A percentile compares a stretch with the other conserved stretches of the same genome.
Conservation (phyloP, 208 protist species). For the Jaenimonas drosophilae region DNA sequence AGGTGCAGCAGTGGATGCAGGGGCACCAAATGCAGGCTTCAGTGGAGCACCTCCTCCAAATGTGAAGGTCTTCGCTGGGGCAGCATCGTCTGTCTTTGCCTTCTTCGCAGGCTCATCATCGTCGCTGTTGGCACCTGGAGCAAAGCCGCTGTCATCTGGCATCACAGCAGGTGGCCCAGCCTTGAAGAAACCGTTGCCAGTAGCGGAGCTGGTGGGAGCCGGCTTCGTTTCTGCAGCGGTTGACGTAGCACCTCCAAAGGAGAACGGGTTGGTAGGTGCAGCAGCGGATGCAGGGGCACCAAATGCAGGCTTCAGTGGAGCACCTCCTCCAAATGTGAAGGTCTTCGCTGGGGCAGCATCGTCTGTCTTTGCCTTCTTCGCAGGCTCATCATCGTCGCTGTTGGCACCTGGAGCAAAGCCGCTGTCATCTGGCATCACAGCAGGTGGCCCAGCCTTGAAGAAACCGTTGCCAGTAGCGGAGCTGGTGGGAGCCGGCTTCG, state of each 20-base stretch:
- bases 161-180: conserved; percentile 43
- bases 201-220: conserved; percentile 2
- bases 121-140: conserved; percentile 42
- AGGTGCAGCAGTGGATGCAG: conserved; percentile 1
- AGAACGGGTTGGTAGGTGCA: conserved; percentile 11
- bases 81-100: neutral
- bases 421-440: conserved; percentile 23
- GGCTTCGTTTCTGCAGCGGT: neutral
- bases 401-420: conserved; percentile 44
- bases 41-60: conserved; percentile 6
- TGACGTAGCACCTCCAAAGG: conserved; percentile 6
- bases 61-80: conserved; percentile 13
- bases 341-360: conserved; percentile 4
- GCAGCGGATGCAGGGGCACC: neutral
- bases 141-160: conserved; percentile 54
- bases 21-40: conserved; percentile 10
- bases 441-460: conserved; percentile 12
- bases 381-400: conserved; percentile 24
- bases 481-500: conserved; percentile 2
- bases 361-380: neutral
- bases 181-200: conserved; percentile 32
- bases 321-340: conserved; percentile 12
- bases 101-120: conserved; percentile 19
- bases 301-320: conserved; percentile 9
- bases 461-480: conserved; percentile 6